A percentile compares a stretch with the other conserved stretches of the same genome.
phyloP scores from a whole-genome alignment of 2,329 filamentous ascomycete genomes.

The Aspergillus spinulosporus region DNA sequence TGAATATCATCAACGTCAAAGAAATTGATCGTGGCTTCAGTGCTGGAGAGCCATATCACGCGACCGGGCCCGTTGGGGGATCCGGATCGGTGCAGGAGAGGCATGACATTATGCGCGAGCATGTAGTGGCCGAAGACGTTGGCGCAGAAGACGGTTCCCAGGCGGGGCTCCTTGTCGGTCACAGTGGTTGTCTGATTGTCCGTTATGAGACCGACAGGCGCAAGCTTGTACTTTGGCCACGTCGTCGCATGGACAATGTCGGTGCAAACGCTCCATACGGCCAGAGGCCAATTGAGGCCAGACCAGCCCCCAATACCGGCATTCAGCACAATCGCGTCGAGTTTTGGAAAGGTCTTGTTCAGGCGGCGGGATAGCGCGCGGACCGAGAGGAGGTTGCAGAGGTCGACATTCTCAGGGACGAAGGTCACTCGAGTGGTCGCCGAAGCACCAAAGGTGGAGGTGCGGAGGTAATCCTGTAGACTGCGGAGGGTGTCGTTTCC shows the following conservation, averaged over 20 bases:
- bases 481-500: constrained; percentile 68
- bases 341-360: constrained; percentile 58
- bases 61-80: constrained; percentile 55
- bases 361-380: constrained; percentile 55
- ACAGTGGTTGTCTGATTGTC: constrained; percentile 51
- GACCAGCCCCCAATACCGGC: constrained; percentile 86
- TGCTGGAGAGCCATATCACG: constrained; percentile 82
- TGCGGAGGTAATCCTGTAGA: constrained; percentile 63
- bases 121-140: constrained; percentile 97
- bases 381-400: constrained; percentile 57
- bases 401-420: constrained; percentile 59
- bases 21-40: constrained; percentile 64
- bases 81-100: constrained; percentile 62
- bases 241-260: constrained; percentile 69
- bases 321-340: constrained; percentile 81
- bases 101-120: constrained; percentile 75
- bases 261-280: constrained; percentile 58
- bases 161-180: constrained; percentile 52
- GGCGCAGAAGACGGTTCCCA: constrained; percentile 83
- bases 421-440: constrained; percentile 51
- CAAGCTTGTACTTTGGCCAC: constrained; percentile 74
- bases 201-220: constrained; percentile 57
- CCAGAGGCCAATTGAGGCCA: constrained; percentile 68
- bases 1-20: constrained; percentile 75
- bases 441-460: constrained; percentile 38